Conservation (phyloP, 768 basidiomycete genomes). For the Auricularia cornea region DNA sequence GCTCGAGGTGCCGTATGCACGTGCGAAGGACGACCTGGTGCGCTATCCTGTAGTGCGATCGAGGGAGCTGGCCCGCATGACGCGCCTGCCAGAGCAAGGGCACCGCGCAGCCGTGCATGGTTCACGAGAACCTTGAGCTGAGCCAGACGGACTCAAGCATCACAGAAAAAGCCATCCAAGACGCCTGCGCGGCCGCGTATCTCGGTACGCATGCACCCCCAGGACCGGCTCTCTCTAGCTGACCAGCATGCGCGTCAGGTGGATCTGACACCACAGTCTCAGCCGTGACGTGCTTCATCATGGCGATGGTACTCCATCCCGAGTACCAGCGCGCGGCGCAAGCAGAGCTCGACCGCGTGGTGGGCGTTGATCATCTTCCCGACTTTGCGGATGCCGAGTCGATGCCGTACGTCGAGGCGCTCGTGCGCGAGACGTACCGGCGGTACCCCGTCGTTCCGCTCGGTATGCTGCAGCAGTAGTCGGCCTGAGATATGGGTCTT, state of each 20-base stretch:
- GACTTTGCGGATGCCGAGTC: constrained; percentile 20
- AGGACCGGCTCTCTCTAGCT: constrained; percentile 12
- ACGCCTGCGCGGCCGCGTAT: constrained; percentile 5
- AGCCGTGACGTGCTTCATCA: constrained; percentile 29
- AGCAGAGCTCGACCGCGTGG: constrained; percentile 32
- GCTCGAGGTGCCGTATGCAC: no score
- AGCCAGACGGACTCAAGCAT: not conserved
- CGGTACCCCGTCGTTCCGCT: constrained; percentile 17
- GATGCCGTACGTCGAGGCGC: constrained; percentile 30
- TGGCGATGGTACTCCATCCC: constrained; percentile 33
- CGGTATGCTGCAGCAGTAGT: no score
- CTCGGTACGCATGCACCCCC: constrained; percentile 61
- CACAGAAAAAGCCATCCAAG: constrained; percentile 8
- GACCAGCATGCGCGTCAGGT: no score
- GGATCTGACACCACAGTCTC: constrained; percentile 6
- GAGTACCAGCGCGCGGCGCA: constrained; percentile 30
- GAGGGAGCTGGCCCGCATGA: no score
- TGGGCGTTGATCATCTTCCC: constrained; percentile 32
- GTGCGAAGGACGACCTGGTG: no score
- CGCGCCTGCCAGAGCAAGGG: not conserved
- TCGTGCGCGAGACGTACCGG: constrained; percentile 26
- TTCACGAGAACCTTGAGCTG: not conserved
- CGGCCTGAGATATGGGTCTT: no score
- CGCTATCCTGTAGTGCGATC: no score
- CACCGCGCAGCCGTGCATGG: not conserved